Conservation (phyloP, 352 stramenopile species). For the Phytophthora chlamydospora region DNA sequence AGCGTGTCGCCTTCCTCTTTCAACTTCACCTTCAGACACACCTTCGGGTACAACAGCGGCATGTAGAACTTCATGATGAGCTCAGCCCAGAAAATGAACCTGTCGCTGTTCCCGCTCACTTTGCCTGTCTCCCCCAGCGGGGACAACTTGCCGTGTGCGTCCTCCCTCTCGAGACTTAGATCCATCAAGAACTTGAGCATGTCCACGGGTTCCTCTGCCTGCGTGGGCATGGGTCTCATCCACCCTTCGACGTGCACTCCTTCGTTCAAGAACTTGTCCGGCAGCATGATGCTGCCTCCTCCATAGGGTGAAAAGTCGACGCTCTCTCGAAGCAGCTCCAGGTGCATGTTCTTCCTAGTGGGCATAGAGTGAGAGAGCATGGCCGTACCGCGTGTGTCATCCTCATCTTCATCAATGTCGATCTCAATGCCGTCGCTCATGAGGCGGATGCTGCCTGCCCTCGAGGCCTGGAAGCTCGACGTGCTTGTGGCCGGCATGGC, state of each 20-base stretch:
- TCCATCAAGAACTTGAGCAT: constrained; percentile 93
- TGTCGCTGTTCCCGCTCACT: constrained; percentile 46
- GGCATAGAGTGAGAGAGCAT: constrained; percentile 39
- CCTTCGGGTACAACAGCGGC: constrained; percentile 86
- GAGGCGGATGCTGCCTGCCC: constrained; percentile 47
- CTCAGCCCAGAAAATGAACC: constrained; percentile 87
- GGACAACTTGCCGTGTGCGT: constrained; percentile 39
- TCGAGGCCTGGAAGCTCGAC: constrained; percentile 41
- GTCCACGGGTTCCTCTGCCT: constrained; percentile 86
- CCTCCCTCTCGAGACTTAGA: constrained; percentile 81
- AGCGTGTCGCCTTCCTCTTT: constrained; percentile 84
- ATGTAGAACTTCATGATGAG: constrained; percentile 92
- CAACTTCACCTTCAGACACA: constrained; percentile 85
- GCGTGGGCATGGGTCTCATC: constrained; percentile 79
- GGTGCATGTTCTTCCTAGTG: constrained; percentile 66
- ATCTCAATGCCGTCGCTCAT: constrained; percentile 47
- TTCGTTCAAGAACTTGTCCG: constrained; percentile 85
- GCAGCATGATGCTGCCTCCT: constrained; percentile 78
- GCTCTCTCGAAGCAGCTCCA: constrained; percentile 82
- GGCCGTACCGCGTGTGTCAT: constrained; percentile 45
- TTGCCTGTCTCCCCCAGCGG: constrained; percentile 31
- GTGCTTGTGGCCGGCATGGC: constrained; percentile 44
- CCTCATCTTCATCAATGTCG: constrained; percentile 53
- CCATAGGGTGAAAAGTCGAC: constrained; percentile 89
- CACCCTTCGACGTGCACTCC: constrained; percentile 86